Percentiles rank a stretch among this genome's conserved stretches.
Evolutionary conservation across 176 grass and related monocot species (phyloP).

Genomic region (Cymbopogon citratus): DNA sequence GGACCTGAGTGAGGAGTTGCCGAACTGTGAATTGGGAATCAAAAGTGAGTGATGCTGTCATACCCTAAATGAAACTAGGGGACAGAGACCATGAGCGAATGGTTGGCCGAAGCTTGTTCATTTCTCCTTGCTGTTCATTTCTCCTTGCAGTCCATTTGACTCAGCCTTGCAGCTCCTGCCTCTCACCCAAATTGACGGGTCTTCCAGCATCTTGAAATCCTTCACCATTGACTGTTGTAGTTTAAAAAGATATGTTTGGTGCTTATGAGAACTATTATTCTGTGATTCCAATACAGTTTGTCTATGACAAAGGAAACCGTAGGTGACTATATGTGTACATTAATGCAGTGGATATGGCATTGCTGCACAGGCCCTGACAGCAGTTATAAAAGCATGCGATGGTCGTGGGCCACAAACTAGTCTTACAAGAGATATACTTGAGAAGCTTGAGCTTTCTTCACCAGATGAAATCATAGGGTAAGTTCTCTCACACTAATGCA

Average conservation of each 20-base stretch:
- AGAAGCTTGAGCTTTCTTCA: conserved; percentile 79
- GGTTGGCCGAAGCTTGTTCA: background rate
- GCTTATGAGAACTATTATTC: conserved; percentile 11
- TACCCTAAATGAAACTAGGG: background rate
- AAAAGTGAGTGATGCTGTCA: background rate
- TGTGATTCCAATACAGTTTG: conserved; percentile 24
- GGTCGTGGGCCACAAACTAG: conserved; percentile 86
- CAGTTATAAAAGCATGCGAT: conserved; percentile 78
- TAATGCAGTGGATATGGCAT: conserved; percentile 99
- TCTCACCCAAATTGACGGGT: background rate
- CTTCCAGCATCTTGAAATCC: conserved; percentile 22
- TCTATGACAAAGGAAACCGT: conserved; percentile 29
- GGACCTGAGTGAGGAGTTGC: background rate
- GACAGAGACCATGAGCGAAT: background rate
- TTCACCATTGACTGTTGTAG: background rate
- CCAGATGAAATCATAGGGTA: conserved; percentile 99
- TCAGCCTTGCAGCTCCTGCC: background rate
- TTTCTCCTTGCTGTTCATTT: too few species aligned
- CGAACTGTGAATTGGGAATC: background rate
- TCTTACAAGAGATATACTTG: conserved; percentile 64
- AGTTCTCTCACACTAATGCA: conserved; percentile 5
- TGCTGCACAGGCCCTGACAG: conserved; percentile 95
- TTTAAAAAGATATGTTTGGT: conserved; percentile 1
- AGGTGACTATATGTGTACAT: conserved; percentile 47
- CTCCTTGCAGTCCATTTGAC: background rate